Evolutionary conservation across 148 eudicot genomes (phyloP).

Genomic region (Selenicereus undatus): DNA sequence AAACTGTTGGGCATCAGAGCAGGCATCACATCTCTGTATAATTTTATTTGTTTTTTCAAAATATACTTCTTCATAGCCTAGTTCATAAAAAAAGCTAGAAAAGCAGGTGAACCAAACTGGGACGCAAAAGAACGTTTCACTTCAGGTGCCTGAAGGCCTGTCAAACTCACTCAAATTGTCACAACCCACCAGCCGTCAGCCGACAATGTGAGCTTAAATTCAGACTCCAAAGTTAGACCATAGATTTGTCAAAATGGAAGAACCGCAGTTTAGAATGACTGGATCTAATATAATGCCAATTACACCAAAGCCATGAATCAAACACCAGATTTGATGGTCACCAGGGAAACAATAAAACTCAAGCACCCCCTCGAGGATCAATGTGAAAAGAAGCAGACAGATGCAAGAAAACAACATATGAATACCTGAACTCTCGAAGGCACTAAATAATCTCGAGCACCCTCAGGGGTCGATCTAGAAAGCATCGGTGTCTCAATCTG

Average conservation of each 20-base stretch:
- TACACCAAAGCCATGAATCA: background rate
- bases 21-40: background rate
- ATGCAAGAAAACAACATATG: conserved; percentile 13
- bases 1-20: background rate
- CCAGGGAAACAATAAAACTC: background rate
- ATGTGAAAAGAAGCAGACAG: too few species aligned
- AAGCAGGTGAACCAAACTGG: too few species aligned
- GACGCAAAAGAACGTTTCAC: too few species aligned
- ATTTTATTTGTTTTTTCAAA: background rate
- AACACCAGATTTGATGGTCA: background rate
- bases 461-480: conserved; percentile 97
- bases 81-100: too few species aligned
- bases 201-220: too few species aligned
- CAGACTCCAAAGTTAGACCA: too few species aligned
- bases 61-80: too few species aligned
- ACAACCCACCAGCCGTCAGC: too few species aligned
- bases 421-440: conserved; percentile 98
- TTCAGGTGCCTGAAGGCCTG: too few species aligned
- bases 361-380: background rate
- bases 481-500: conserved; percentile 99
- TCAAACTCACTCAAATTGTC: too few species aligned
- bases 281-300: background rate
- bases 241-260: too few species aligned
- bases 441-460: conserved; percentile 98
- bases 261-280: background rate